Evolutionary conservation across 2,329 filamentous ascomycete genomes (phyloP).

Genomic region (Xylaria sp.): DNA sequence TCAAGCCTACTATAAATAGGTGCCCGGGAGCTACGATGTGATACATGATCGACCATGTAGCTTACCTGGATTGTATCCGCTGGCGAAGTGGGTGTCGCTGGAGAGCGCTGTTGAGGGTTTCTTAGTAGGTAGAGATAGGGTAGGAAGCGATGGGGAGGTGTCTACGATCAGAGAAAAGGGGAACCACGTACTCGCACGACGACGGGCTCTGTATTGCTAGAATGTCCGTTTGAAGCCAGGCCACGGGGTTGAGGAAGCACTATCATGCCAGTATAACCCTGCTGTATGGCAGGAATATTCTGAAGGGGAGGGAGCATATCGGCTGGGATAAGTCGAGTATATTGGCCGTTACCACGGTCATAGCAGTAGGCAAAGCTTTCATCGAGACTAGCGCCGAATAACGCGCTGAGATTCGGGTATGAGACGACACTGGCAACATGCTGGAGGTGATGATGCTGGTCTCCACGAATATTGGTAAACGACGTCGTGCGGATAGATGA

Average conservation of each 20-base stretch:
- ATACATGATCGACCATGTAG: slow-evolving; percentile 34
- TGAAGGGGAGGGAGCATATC: slow-evolving; percentile 63
- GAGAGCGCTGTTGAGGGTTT: slow-evolving; percentile 39
- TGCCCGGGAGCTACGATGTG: slow-evolving; percentile 30
- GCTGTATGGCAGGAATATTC: slow-evolving; percentile 57
- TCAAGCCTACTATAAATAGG: slow-evolving; percentile 23
- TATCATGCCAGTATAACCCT: slow-evolving; percentile 57
- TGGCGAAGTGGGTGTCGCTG: slow-evolving; percentile 42
- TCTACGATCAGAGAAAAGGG: slow-evolving; percentile 1
- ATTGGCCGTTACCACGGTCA: slow-evolving; percentile 63
- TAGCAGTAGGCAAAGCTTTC: slow-evolving; percentile 62
- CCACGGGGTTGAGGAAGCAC: slow-evolving; percentile 58
- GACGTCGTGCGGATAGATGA: slow-evolving; percentile 26
- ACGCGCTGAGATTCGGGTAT: slow-evolving; percentile 29
- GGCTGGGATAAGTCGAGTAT: slow-evolving; percentile 66
- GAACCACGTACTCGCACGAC: slow-evolving; percentile 54
- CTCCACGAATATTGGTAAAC: slow-evolving; percentile 34
- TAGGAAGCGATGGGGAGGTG: neutral
- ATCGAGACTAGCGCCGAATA: slow-evolving; percentile 47
- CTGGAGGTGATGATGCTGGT: slow-evolving; percentile 37
- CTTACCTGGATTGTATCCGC: slow-evolving; percentile 51
- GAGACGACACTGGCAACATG: slow-evolving; percentile 22
- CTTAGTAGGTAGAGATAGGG: slow-evolving; percentile 28
- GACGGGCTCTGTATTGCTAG: slow-evolving; percentile 54
- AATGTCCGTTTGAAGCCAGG: slow-evolving; percentile 53